phyloP scores from a whole-genome alignment of 1,284 basidiomycete species.

The Cutaneotrichosporon cyanovorans region DNA sequence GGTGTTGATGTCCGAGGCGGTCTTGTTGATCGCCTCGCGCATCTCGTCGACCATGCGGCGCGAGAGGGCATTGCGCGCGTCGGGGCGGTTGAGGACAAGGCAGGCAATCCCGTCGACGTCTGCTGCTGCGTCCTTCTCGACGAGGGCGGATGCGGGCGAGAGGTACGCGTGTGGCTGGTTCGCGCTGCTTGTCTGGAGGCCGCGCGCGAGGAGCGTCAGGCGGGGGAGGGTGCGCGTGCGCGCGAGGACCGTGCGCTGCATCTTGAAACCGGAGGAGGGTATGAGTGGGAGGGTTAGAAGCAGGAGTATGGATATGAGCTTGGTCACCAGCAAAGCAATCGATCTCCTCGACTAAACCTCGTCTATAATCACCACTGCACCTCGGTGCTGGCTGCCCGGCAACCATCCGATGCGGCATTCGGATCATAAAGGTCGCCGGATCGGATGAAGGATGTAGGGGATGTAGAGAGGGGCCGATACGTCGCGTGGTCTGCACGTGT shows the following conservation, averaged over 20 bases:
- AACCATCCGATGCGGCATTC: background rate
- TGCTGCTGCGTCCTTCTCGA: background rate
- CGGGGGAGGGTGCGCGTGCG: conserved; percentile 3
- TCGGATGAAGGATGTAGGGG: too few species aligned
- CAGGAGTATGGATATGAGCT: background rate
- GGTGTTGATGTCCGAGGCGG: conserved; percentile 51
- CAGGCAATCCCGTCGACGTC: conserved; percentile 41
- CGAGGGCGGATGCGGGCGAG: conserved; percentile 13
- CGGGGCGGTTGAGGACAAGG: conserved; percentile 63
- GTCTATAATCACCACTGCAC: too few species aligned
- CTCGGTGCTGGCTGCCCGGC: background rate
- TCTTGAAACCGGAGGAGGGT: conserved; percentile 2
- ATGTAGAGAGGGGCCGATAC: too few species aligned
- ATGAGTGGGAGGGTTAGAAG: background rate
- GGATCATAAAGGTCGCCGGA: too few species aligned
- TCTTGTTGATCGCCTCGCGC: conserved; percentile 59
- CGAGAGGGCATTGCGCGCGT: conserved; percentile 84
- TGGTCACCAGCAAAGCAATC: background rate
- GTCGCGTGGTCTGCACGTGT: too few species aligned
- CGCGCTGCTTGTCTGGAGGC: conserved; percentile 2
- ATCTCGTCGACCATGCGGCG: conserved; percentile 69
- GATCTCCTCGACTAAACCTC: too few species aligned
- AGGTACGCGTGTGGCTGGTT: conserved; percentile 30
- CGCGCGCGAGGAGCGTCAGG: conserved; percentile 2
- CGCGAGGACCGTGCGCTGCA: conserved; percentile 9